Percentiles rank a stretch among this genome's conserved stretches.
Evolutionary conservation across 176 grass and related monocot species (phyloP).

Genomic region (Olyra latifolia): DNA sequence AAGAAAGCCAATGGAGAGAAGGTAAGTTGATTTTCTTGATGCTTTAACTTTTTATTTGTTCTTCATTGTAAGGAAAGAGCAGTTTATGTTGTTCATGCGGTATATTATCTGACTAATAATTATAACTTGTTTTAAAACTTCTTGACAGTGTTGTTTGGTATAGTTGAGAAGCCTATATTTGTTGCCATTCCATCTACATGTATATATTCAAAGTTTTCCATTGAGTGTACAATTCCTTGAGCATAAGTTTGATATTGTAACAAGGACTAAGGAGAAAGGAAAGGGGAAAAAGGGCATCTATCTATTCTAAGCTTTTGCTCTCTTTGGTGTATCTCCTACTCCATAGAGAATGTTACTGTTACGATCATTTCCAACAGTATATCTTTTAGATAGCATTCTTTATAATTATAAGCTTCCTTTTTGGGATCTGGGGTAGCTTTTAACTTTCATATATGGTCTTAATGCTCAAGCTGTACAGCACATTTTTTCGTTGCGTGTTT

Average conservation of each 20-base stretch:
- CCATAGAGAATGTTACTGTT: neutral
- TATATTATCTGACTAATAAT: neutral
- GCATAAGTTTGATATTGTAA: constrained; percentile 1
- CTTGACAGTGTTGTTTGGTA: neutral
- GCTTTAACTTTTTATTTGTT: neutral
- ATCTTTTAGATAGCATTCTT: neutral
- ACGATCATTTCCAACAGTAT: neutral
- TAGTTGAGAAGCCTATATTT: neutral
- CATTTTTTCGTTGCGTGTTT: neutral
- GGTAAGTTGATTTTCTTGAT: constrained; percentile 48
- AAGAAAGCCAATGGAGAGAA: constrained; percentile 71
- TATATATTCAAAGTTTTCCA: neutral
- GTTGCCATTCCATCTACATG: neutral
- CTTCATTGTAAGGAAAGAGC: constrained; percentile 3
- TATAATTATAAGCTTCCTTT: neutral
- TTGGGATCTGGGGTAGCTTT: neutral
- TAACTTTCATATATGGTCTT: constrained; percentile 10
- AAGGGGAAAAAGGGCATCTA: neutral
- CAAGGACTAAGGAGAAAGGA: neutral
- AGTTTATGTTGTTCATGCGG: neutral
- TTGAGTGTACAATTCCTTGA: neutral
- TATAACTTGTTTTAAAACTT: constrained; percentile 22
- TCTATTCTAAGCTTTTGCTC: neutral
- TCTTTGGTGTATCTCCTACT: neutral
- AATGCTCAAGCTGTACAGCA: neutral